Evolutionary conservation across 2,329 filamentous ascomycete genomes (phyloP), one percentile per base, ranked within the genome.

Genomic region (Eutypella sp.): DNA sequence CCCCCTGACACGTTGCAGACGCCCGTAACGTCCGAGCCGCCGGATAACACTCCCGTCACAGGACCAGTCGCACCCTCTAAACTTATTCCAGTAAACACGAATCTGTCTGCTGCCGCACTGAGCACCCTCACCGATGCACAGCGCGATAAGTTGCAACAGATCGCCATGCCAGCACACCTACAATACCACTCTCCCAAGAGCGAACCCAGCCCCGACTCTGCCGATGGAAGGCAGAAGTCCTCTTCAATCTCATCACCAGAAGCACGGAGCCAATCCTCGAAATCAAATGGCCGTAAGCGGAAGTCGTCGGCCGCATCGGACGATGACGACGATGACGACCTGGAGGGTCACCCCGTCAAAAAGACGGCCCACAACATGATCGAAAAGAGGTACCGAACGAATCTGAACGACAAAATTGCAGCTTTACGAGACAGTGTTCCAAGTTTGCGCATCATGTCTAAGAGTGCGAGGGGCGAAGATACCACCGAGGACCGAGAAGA

Each of bases 351-450:
- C 19, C 72, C 72, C 23, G 60, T 74, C 47, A 96, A 96, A 75
- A 96, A 96, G 76, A 95, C 91, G 25, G 90, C 92, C 2, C 92
- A 97, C 69, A 97, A 96, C 67, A 93, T 97, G 78, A 96, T 97
- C 52, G 92, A 97, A 70, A 97, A 96, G 75, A 77, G 92, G 54
- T 97, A 97, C 67, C 84, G 92, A 58, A 96, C 89, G 44, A 97
- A 97, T 61, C 76, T 97, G 47, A 97, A 97, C 62, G 92, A 96
- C 63, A 97, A 97, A 72, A 97, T 97, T 58, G 87, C 90, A 39
- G 90, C 91, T 47, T 72, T 97, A 50, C 79, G 91, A 57, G 90
- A 96, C 65, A 95, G 89, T 60, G 90, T 97, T 13, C 92, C 92
- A 2, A 95, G 88, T 65, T 72, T 97, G 47, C 82, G 91, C 41